Evolutionary conservation across 768 basidiomycete species (phyloP), one percentile per base, ranked within the genome.

Genomic region (Kwoniella heveanensis): DNA sequence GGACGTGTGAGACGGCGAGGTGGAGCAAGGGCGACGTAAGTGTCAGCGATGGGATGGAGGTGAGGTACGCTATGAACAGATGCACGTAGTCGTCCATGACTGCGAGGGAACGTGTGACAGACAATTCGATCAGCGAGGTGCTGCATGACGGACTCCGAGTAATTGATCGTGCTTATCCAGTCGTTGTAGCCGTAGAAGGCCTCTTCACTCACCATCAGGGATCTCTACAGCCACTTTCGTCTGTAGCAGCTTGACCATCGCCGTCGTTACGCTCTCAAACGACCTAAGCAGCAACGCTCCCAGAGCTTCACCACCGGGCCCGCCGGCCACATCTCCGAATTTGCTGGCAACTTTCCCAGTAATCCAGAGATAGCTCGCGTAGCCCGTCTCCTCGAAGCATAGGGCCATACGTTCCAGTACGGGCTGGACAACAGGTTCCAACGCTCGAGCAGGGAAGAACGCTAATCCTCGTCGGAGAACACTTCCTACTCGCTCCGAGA

Each of bases 71-170:
- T 57, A 88, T 79, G 15, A 92, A 81, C 80, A 92, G 84, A 66
- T 91, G 92, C 55, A 92, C 76, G 69, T 94, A 98, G 76, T 99
- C 96, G 78, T 98, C 95, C 73, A 99, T 82, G 26, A 97, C 96
- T 98, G 53, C 9, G n/a, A n/a, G n/a, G n/a, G n/a, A n/a, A n/a
- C n/a, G n/a, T n/a, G n/a, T n/a, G n/a, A n/a, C n/a, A n/a, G n/a
- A n/a, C n/a, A n/a, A n/a, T n/a, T n/a, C n/a, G n/a, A n/a, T n/a
- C n/a, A n/a, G n/a, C n/a, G n/a, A n/a, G n/a, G n/a, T n/a, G n/a
- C n/a, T n/a, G n/a, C n/a, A n/a, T n/a, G n/a, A n/a, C n/a, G n/a
- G n/a, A n/a, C n/a, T n/a, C n/a, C n/a, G n/a, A n/a, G n/a, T n/a
- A n/a, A n/a, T n/a, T n/a, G n/a, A n/a, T n/a, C n/a, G n/a, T n/a